Base-by-base conservation (phyloP, 345 rosid species). In the Cardamine occulta region DNA sequence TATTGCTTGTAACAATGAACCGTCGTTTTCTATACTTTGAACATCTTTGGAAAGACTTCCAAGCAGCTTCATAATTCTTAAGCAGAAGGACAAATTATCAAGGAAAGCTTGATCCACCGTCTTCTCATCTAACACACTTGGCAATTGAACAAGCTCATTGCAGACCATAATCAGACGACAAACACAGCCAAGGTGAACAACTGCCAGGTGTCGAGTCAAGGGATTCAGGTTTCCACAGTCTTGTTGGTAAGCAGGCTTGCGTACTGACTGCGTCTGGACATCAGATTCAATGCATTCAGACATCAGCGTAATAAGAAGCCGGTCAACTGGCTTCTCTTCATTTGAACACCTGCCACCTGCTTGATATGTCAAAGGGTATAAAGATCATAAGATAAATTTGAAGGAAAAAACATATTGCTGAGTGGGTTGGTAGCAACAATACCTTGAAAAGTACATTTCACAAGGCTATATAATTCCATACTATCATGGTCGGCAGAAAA, bases 21-120 rank as follows among this genome's bases (percentile, higher is more conserved):
- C 57, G 62, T 90, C 91, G 70, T 84, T 80, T 75, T 88, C 93
- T 34, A 89, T 81, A 80, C 83, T 85, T 17, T 87, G 89, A 52
- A 83, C 68, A 55, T 84, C 88, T 84, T 83, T 86, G 52, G 82
- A 66, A 77, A 92, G 76, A 74, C 80, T 84, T 65, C 88, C 85
- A 77, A 95, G 96, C 75, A 93, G 80, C 86, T 88, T 92, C 55
- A 92, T 72, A 80, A 88, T 86, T 85, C 88, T 90, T 85, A 88
- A 81, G 83, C 90, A 73, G 75, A 88, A 79, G 35, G 88, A 82
- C 63, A 90, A 77, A 65, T 87, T 84, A 82, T 82, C 83, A 74
- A 81, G 79, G 67, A 83, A 79, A 73, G 79, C 81, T 70, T 84
- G 75, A 73, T 85, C 83, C 8, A 76, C 77, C 29, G 80, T 65